Conservation (phyloP, 2,329 filamentous ascomycete species). For the Colletotrichum spinosum region DNA sequence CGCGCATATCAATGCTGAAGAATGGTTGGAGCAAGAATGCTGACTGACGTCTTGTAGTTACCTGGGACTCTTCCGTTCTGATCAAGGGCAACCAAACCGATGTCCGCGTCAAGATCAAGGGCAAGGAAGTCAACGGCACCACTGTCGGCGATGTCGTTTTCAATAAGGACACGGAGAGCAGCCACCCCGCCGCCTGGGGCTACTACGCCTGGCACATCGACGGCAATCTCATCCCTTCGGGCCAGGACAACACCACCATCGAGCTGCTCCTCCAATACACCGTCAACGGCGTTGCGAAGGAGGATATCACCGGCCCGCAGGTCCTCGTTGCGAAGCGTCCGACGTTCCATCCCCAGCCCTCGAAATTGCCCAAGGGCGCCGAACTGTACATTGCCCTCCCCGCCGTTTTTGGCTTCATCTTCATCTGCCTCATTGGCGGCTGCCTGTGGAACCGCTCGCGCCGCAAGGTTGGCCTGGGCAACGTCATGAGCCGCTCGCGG, state of each 20-base stretch:
- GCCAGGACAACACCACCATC: slow-evolving; percentile 45
- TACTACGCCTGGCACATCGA: slow-evolving; percentile 46
- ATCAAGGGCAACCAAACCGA: slow-evolving; percentile 52
- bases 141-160: slow-evolving; percentile 39
- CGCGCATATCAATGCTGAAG: slow-evolving; percentile 31
- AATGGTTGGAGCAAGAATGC: background rate
- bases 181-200: slow-evolving; percentile 42
- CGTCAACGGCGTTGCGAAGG: slow-evolving; percentile 49
- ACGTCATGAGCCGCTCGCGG: slow-evolving; percentile 60
- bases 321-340: slow-evolving; percentile 54
- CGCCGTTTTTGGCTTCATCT: slow-evolving; percentile 58
- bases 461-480: slow-evolving; percentile 63
- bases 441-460: slow-evolving; percentile 64
- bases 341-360: slow-evolving; percentile 45
- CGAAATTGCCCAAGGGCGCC: slow-evolving; percentile 49
- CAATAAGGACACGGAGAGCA: slow-evolving; percentile 26
- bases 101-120: slow-evolving; percentile 46
- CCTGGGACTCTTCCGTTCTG: slow-evolving; percentile 67
- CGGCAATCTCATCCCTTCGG: slow-evolving; percentile 41
- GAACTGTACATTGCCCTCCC: slow-evolving; percentile 67
- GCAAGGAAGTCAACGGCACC: slow-evolving; percentile 55
- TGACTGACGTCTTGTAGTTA: slow-evolving; percentile 54
- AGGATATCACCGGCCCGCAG: slow-evolving; percentile 53
- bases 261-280: slow-evolving; percentile 45
- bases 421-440: slow-evolving; percentile 64